Evolutionary conservation across 225 moss, liverwort and hornwort species (phyloP), one percentile per base, ranked within the genome.

Genomic region (Physcomitrium patens): DNA sequence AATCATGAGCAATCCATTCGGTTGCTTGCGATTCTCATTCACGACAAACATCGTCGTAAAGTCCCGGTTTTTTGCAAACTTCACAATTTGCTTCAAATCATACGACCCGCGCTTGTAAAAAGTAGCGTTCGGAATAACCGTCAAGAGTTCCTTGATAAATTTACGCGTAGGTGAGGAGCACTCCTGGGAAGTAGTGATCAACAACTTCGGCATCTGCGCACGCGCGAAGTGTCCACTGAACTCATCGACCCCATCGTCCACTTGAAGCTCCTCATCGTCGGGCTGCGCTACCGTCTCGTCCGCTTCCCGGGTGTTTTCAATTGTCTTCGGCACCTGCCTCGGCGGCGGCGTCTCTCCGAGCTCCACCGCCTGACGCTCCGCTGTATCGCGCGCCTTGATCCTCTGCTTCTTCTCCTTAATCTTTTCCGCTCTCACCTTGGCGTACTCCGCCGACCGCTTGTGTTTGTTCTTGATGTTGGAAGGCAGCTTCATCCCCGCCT

Each of bases 51-150:
- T 93, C 10, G 91, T 87, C 45, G 97, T 91, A 42, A 99, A 99
- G 13, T 86, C 97, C 5, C 94, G 91, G 78, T 99, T 99, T 7
- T 84, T 83, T 0, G 94, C 97, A 51, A 92, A 99, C 82, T 93
- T 94, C 61, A 94, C 97, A 71, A 99, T 99, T 90, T 99, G 86
- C 72, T 99, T 94, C 44, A 99, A 67, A 64, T 93, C 84, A 76
- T 99, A 99, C 1, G 90, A 86, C 42, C 97, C 94, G n/a, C 97
- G 86, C 68, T 99, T 99, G 61, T 99, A 93, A 14, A 90, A 99
- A 55, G 89, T 83, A 6, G 91, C 90, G 73, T 94, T 93, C 23
- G 97, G 97, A 61, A 99, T 90, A 3, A 94, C 90, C n/a, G 89
- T 93, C 13, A 99, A 76, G 12, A 99, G 89, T 50, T 99, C 97